Conservation (phyloP, 768 basidiomycete species). For the Lanmaoa rubissima region DNA sequence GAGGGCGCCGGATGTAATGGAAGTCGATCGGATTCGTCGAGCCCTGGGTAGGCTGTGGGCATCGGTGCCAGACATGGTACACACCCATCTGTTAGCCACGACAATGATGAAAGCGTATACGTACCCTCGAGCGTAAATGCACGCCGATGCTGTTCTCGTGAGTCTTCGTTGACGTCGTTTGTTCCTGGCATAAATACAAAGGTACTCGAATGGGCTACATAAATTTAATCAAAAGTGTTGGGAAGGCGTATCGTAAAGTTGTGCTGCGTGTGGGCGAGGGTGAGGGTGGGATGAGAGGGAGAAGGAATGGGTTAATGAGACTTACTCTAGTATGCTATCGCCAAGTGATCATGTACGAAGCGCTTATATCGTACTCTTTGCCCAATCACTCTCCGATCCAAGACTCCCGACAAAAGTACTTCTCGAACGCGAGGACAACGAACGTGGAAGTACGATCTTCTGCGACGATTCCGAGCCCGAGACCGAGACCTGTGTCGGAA, state of each 20-base stretch:
- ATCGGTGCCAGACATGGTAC: neutral
- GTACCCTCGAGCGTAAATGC: neutral
- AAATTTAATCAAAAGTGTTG: neutral
- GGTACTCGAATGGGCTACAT: neutral
- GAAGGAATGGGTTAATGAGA: neutral
- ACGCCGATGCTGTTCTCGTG: neutral
- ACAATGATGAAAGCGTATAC: too few species aligned
- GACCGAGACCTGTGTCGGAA: neutral
- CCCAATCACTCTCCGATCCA: neutral
- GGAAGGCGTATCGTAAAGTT: neutral
- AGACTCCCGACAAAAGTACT: neutral
- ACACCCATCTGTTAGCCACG: neutral
- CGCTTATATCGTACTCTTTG: neutral
- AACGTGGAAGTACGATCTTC: neutral
- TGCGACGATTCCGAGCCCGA: neutral
- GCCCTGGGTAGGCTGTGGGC: neutral
- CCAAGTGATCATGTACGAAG: neutral
- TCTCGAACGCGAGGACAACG: neutral
- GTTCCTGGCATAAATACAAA: neutral
- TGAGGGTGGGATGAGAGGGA: neutral
- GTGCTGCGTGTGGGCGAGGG: neutral
- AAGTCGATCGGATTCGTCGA: neutral
- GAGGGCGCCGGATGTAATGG: neutral
- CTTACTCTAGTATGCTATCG: neutral
- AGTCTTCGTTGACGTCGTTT: neutral